Percentiles rank a stretch among this genome's conserved stretches.
Conservation (phyloP, 2,329 filamentous ascomycete genomes). For the Colletotrichum sansevieriae region DNA sequence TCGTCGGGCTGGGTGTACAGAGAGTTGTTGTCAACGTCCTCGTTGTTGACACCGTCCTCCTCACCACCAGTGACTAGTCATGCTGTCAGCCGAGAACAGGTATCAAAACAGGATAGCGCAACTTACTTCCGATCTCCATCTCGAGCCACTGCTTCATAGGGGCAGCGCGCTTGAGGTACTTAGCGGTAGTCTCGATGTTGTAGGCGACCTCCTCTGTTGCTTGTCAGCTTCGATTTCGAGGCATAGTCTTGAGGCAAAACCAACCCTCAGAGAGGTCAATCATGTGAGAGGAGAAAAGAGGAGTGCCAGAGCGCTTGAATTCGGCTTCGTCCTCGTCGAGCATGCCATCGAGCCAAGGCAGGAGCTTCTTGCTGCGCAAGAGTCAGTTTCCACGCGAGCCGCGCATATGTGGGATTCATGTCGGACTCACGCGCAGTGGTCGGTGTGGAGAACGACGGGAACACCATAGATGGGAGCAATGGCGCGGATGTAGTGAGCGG, state of each 20-base stretch:
- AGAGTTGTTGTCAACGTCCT: conserved; percentile 94
- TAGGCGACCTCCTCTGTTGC: conserved; percentile 76
- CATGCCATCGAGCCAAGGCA: conserved; percentile 98
- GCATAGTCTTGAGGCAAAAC: not conserved
- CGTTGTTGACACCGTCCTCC: conserved; percentile 99
- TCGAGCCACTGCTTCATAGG: conserved; percentile 99
- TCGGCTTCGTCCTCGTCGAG: conserved; percentile 92
- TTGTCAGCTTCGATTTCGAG: conserved; percentile 3
- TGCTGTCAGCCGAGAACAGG: not conserved
- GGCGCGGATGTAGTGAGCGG: conserved; percentile 92
- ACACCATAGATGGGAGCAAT: conserved; percentile 89
- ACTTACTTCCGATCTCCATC: conserved; percentile 76
- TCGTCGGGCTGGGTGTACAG: conserved; percentile 99
- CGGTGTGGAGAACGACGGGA: conserved; percentile 94
- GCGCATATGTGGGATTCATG: not conserved
- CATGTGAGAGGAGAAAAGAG: conserved; percentile 98
- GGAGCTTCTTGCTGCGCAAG: conserved; percentile 82
- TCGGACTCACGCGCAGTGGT: conserved; percentile 81
- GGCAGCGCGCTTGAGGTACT: conserved; percentile 93
- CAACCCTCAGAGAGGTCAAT: conserved; percentile 90
- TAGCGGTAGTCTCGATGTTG: conserved; percentile 92
- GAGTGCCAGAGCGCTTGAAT: conserved; percentile 93
- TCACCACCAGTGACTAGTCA: conserved; percentile 88
- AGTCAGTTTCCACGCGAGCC: conserved; percentile 7
- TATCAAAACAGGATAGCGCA: conserved; percentile 37